Evolutionary conservation across 768 basidiomycete species (phyloP).

Genomic region (Ramaria rubella): DNA sequence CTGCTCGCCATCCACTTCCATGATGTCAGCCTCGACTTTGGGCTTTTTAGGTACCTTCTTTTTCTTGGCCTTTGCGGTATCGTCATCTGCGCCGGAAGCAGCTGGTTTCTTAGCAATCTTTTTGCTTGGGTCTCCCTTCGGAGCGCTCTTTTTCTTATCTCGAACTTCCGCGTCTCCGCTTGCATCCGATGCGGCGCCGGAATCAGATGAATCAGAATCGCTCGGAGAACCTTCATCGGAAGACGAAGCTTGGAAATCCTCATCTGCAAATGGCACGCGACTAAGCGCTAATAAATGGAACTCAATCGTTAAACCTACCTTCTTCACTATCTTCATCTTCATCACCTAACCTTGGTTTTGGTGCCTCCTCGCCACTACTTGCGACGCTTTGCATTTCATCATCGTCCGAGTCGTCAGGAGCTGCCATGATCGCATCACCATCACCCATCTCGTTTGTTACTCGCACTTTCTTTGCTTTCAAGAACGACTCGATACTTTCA

Average conservation of each 20-base stretch:
- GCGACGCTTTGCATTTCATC: conserved; percentile 81
- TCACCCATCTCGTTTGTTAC: conserved; percentile 97
- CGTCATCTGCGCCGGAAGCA: conserved; percentile 35
- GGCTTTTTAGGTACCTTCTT: conserved; percentile 35
- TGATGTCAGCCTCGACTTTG: conserved; percentile 38
- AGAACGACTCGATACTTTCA: conserved; percentile 73
- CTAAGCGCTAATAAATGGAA: conserved; percentile 1
- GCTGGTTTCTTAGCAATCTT: conserved; percentile 4
- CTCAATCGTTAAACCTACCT: conserved; percentile 33
- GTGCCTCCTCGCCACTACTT: conserved; percentile 59
- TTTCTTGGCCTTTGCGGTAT: conserved; percentile 24
- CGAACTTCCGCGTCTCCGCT: conserved; percentile 66
- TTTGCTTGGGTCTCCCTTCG: conserved; percentile 10
- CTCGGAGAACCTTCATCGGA: conserved; percentile 88
- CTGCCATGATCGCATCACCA: conserved; percentile 65
- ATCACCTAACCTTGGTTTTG: conserved; percentile 41
- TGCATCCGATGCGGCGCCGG: conserved; percentile 77
- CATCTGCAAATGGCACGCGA: conserved; percentile 43
- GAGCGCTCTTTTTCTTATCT: conserved; percentile 22
- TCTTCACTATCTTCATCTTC: conserved; percentile 79
- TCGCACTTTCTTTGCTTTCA: conserved; percentile 86
- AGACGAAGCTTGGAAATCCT: conserved; percentile 84
- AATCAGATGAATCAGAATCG: conserved; percentile 53
- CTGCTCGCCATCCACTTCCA: conserved; percentile 39
- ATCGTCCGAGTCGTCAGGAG: conserved; percentile 64